Conservation (phyloP, 2,329 filamentous ascomycete genomes). For the Paraconiothyrium brasiliense region DNA sequence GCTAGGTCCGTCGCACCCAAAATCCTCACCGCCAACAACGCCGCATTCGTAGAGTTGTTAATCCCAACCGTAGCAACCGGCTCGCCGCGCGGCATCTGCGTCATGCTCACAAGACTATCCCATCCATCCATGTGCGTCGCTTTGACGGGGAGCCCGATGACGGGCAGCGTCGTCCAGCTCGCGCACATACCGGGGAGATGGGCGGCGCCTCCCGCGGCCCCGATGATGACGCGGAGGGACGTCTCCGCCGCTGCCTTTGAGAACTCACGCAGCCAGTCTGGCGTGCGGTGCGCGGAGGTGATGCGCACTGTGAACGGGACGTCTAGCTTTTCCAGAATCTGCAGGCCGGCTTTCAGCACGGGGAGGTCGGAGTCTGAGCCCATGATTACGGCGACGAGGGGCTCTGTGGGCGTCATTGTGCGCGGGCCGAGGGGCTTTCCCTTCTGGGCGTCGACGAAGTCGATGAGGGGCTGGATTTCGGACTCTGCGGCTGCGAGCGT, state of each 20-base stretch:
- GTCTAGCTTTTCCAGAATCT: conserved; percentile 73
- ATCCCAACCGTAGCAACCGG: conserved; percentile 56
- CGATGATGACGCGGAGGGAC: conserved; percentile 59
- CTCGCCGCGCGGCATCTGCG: conserved; percentile 61
- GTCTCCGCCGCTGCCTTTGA: conserved; percentile 50
- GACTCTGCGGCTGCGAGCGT: conserved; percentile 74
- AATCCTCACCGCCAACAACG: conserved; percentile 57
- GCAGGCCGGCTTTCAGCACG: conserved; percentile 71
- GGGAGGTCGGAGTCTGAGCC: conserved; percentile 81
- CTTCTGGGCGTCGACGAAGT: conserved; percentile 67
- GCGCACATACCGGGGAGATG: conserved; percentile 63
- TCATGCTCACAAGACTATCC: conserved; percentile 61
- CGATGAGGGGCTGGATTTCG: conserved; percentile 74
- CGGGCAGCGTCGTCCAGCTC: conserved; percentile 59
- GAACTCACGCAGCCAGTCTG: conserved; percentile 58
- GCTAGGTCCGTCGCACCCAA: conserved; percentile 59
- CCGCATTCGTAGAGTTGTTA: conserved; percentile 58
- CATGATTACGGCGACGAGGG: conserved; percentile 81
- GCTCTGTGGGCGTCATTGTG: conserved; percentile 41
- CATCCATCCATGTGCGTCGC: conserved; percentile 60
- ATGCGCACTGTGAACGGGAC: conserved; percentile 79
- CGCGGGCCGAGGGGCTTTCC: conserved; percentile 42
- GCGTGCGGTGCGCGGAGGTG: conserved; percentile 73
- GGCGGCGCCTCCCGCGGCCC: conserved; percentile 60
- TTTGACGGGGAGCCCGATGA: conserved; percentile 62